Evolutionary conservation across 495 filamentous ascomycete genomes (phyloP), one percentile per base, ranked within the genome.

Genomic region (Cenococcum geophilum): DNA sequence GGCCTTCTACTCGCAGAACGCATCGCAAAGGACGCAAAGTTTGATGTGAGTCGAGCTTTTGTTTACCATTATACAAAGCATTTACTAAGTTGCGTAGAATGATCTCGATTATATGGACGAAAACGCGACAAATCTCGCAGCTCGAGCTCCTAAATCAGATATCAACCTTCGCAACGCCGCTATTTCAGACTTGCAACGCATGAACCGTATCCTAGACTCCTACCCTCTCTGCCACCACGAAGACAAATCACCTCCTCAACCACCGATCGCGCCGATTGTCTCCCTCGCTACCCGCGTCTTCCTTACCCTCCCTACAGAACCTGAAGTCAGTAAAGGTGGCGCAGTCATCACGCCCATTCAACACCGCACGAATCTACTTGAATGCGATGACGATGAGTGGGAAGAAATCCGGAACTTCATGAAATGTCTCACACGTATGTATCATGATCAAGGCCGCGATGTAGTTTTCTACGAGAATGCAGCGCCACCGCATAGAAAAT

Each of bases 381-480:
- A 97, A 74, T 97, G 95, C 71, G 95, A 97, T 70, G 95, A 97
- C 70, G 95, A 97, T 68, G 93, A 98, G 72, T 98, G 95, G 93
- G 93, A 98, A 67, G 93, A 98, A 70, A 89, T 98, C 42, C 86
- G 78, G 72, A 98, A 98, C 74, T 98, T 98, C 75, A 97, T 97
- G 92, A 98, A 98, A 76, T 88, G 83, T 69, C 81, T 98, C 27
- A 97, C 86, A 1, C 85, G 92, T 51, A 83, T 95, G 83, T 97
- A 97, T 72, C 88, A 92, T 74, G 86, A 89, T 27, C 91, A 93
- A 69, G 90, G 88, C 32, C 85, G 87, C 40, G 89, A 91, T 68
- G 95, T 97, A 3, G 77, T 98, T 54, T 98, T 98, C 77, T 97
- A 97, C 78, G 93, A 98, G 67, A 97, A 97, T 69, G 93, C 95